Conservation (phyloP, 2,329 filamentous ascomycete species). For the Fusarium foetens region DNA sequence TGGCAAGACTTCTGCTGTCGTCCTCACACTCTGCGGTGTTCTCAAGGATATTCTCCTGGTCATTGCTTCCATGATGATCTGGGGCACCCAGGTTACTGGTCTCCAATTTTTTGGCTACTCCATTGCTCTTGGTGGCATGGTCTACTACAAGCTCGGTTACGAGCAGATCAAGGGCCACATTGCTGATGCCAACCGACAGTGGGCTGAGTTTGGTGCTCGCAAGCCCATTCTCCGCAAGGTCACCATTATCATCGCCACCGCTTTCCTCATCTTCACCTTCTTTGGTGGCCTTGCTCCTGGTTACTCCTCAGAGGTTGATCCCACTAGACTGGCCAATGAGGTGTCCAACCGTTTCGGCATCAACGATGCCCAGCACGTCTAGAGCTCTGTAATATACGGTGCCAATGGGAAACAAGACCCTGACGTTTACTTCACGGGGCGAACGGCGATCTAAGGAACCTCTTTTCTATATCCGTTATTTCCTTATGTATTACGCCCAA, state of each 20-base stretch:
- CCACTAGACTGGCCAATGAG: constrained; percentile 59
- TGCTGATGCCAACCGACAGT: constrained; percentile 76
- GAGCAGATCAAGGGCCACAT: constrained; percentile 86
- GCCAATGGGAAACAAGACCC: constrained; percentile 27
- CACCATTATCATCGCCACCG: constrained; percentile 71
- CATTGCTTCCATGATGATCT: constrained; percentile 81
- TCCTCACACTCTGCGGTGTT: constrained; percentile 87
- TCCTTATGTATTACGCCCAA: constrained; percentile 35
- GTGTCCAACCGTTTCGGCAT: constrained; percentile 63
- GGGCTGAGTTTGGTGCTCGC: constrained; percentile 85
- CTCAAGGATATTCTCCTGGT: constrained; percentile 90
- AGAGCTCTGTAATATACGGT: constrained; percentile 27
- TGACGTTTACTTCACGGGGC: constrained; percentile 45
- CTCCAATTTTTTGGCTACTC: constrained; percentile 87
- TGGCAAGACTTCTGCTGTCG: constrained; percentile 86
- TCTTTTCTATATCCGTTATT: constrained; percentile 40
- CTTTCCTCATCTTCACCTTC: constrained; percentile 75
- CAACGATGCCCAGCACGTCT: constrained; percentile 39
- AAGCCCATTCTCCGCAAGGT: constrained; percentile 83
- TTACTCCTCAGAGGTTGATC: constrained; percentile 66
- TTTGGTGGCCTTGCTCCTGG: constrained; percentile 74
- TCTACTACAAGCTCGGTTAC: constrained; percentile 85
- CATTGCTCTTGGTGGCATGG: constrained; percentile 80
- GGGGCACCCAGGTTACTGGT: constrained; percentile 77
- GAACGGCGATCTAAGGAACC: constrained; percentile 48